Evolutionary conservation across 306 rosid genomes (phyloP), one percentile per base, ranked within the genome.

Genomic region (Pyrus betulifolia): DNA sequence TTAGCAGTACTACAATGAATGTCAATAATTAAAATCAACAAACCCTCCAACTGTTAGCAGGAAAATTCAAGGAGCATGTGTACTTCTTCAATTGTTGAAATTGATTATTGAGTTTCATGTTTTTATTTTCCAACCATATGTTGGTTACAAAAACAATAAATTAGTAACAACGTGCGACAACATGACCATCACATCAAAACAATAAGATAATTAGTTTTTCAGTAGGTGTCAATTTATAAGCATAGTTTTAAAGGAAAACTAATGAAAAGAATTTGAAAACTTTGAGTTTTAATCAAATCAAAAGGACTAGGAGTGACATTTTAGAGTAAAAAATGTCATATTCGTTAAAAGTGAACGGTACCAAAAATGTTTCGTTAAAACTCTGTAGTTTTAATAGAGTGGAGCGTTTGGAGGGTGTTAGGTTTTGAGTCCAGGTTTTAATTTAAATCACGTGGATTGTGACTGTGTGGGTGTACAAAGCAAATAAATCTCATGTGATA

Each of bases 401-500:
- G 11, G 44, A 40, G 3, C 8, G 11, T 8, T 8, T 40, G 45
- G 45, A 40, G 45, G 10, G 45, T 10, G 45, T 42, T 8, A 42
- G 45, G 55, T 57, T n/a, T n/a, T 8, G 75, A 79, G 81, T 78
- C 69, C 51, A 74, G 59, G 74, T 13, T 67, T 76, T 65, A 74
- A 21, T 76, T 71, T 71, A 78, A 31, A 87, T 87, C 91, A 82
- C 88, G 84, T 91, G 93, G 88, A 84, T 11, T 76, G 77, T 64
- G 74, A 81, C 74, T 40, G 65, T 81, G 81, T 57, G 75, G 84
- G 78, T 76, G 59, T 84, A 66, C 85, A 77, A 82, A 81, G 83
- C 70, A 70, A 75, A 70, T 85, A 82, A 67, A 61, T 78, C 84
- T 89, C 91, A 86, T 83, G 87, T 89, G 90, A 89, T 76, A 33